Evolutionary conservation across 495 filamentous ascomycete genomes (phyloP), one percentile per base, ranked within the genome.

Genomic region (Chaetomium tenue): DNA sequence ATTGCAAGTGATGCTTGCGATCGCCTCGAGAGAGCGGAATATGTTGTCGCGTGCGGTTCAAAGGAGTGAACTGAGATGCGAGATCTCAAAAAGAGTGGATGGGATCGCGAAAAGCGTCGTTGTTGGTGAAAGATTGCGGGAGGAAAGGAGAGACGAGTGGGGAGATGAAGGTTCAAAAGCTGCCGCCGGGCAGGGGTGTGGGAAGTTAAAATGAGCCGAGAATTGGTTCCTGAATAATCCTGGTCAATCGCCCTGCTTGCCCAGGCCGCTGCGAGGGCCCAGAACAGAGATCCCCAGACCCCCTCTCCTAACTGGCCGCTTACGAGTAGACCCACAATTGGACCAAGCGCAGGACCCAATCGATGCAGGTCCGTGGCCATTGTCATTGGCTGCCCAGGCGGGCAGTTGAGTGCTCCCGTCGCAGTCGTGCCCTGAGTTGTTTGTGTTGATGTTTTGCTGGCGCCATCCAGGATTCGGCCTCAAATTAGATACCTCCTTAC

Each of bases 81-180:
- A 69, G 68, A 75, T 72, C 73, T 74, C 72, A 42, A 67, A 74
- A 72, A 50, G 73, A 74, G 64, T 64, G 73, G 68, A 67, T 66
- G 69, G 63, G 66, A 69, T 66, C 66, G 67, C 68, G 65, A 71
- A 68, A 61, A 25, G 70, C 68, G 73, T 63, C 63, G 67, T 66
- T 57, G 33, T 37, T 46, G 59, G 58, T 33, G 57, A 26, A 47
- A 37, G 65, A 59, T 51, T 44, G 51, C 53, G 46, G 65, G 66
- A 66, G 39, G 61, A 66, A 70, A 61, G 62, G 39, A 59, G 60
- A 57, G 47, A 26, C 26, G 1, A 12, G 33, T 37, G 33, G 8
- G 40, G 46, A 65, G 54, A 58, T 58, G 42, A 55, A 66, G 47
- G 58, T 22, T 44, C 46, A 60, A 63, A 63, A 51, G 61, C 23